These are phyloP conservation scores for Pseudozyma thailandica DNA, from an alignment of 1,284 basidiomycete genomes.

Conservation along the genomic window DNA sequence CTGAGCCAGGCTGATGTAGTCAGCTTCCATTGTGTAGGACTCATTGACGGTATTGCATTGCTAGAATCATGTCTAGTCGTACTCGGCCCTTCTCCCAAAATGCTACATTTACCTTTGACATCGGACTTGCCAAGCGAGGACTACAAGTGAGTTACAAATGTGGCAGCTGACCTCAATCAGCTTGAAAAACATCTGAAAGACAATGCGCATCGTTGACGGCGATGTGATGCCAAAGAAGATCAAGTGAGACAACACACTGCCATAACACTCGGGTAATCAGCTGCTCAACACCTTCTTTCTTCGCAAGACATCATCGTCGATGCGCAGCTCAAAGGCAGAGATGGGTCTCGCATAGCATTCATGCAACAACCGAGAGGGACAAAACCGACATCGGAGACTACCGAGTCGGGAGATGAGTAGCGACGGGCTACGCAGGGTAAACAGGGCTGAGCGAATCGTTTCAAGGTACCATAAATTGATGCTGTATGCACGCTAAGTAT, in stretches of 20 bases:
- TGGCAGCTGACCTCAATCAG: no score
- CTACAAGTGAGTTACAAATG: no score
- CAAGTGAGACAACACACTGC: slow-evolving; percentile 8
- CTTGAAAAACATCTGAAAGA: no score
- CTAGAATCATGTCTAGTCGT: no score
- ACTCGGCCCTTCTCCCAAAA: no score
- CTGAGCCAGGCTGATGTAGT: no score
- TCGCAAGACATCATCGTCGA: slow-evolving; percentile 30
- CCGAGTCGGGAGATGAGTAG: background rate
- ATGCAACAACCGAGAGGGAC: no score
- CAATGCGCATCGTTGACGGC: no score
- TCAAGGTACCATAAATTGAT: background rate
- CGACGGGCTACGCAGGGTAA: slow-evolving; percentile 2
- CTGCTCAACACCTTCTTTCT: slow-evolving; percentile 15
- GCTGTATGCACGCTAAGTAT: background rate
- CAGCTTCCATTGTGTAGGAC: no score
- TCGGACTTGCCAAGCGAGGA: no score
- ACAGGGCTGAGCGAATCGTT: slow-evolving; percentile 3
- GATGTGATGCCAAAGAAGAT: slow-evolving; percentile 7
- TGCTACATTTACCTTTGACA: no score
- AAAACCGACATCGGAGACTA: slow-evolving; percentile 2
- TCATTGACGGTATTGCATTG: no score
- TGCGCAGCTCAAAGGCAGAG: slow-evolving; percentile 11
- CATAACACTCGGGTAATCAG: background rate
- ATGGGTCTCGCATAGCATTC: slow-evolving; percentile 7